Base-by-base conservation (phyloP, 129 eudicot genomes). In the Apium graveolens region DNA sequence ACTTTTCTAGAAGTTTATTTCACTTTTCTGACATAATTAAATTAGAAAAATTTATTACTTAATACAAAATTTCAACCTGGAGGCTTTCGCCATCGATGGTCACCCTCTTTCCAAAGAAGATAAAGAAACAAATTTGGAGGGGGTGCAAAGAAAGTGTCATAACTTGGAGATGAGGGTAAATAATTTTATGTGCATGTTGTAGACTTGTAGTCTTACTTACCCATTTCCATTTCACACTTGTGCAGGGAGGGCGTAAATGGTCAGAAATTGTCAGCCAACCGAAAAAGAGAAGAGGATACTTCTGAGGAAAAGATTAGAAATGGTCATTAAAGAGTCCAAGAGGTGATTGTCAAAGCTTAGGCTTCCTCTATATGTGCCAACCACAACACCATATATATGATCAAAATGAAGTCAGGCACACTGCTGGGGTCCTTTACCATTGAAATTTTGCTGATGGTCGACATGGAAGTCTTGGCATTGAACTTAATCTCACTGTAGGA, bases 161-260 rank as follows among this genome's bases (percentile, higher is more conserved):
- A 12, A 57, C 66, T 24, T 2, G 68, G 32, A 3, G 32, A n/a
- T 10, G 26, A 12, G 16, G 68, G 34, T 60, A 10, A 60, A 60
- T 60, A 60, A n/a, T n/a, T 9, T 73, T 0, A 11, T 3, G 34
- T 26, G 29, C 8, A 39, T 24, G 45, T 29, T 37, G 48, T 44
- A 44, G 39, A 4, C 39, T 55, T n/a, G 37, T 44, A 73, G 11
- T 66, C 34, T 6, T 32, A 31, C 77, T 82, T 65, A 26, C n/a
- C 55, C 17, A 10, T 27, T 14, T 35, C 55, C 17, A 10, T 27
- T 14, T 43, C 11, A 77, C 39, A 55, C 55, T 62, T 55, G 63
- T 65, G 74, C 87, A 91, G 97, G 82, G 90, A 89, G 76, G 91
- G 87, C 42, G 69, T 77, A 35, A 82, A 78, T 81, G 86, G 77